Evolutionary conservation across 2,329 filamentous ascomycete species (phyloP), one percentile per base, ranked within the genome.

Genomic region (Nemania diffusa): DNA sequence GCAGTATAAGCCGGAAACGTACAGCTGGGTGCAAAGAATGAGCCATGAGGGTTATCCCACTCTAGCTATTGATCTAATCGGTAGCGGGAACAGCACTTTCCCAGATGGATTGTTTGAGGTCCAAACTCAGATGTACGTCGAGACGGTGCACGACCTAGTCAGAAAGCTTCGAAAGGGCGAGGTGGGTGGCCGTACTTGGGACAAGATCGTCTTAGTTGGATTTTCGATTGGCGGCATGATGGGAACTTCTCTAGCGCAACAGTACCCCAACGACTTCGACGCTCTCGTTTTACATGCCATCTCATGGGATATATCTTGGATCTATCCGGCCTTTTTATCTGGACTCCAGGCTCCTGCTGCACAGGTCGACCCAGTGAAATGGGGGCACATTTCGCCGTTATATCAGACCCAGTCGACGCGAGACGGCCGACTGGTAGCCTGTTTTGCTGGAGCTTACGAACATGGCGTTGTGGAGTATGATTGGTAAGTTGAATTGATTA

Each of bases 51-150:
- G 69, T 8, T 72, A 70, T 57, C 60, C 71, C 3, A 73, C 72
- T 6, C 44, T 73, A 22, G 72, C 71, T 1, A 42, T 73, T 40
- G 69, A 73, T 55, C 62, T 71, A 13, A 15, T 66, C 29, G 69
- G 71, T 20, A 57, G 42, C 58, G 71, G 71, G 26, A 71, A 73
- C 57, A 71, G 69, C 60, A 70, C 71, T 5, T 60, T 71, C 34
- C 71, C 72, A 7, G 69, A 73, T 17, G 72, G 71, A 17, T 63
- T 73, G 34, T 61, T 71, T 22, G 70, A 73, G 48, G 67, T 64
- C 4, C 71, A 73, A 62, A 69, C 69, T 8, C 65, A 71, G 55
- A 63, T 64, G 24, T 68, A 68, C 26, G 70, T 73, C 17, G 65
- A 71, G 61, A 70, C 65, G 5, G 55, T 67, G 6, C 71, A 73